phyloP scores from a whole-genome alignment of 768 basidiomycete genomes.

The Suillus fuscotomentosus region DNA sequence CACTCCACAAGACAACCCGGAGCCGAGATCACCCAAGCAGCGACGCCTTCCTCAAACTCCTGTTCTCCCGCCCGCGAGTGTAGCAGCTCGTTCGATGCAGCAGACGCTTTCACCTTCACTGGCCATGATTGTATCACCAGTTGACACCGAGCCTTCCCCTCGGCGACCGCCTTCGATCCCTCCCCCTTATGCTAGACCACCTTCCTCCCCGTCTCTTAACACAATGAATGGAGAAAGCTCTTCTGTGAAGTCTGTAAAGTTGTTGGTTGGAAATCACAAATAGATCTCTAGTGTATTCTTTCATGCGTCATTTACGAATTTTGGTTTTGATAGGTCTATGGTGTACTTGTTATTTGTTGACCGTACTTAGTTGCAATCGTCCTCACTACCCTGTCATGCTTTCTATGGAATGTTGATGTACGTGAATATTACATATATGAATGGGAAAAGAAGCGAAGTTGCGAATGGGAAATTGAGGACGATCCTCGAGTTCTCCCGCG shows the following conservation, averaged over 20 bases:
- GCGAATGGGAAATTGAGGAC: not conserved
- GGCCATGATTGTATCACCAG: slow-evolving; percentile 34
- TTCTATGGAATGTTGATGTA: slow-evolving; percentile 7
- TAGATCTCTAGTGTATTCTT: slow-evolving; percentile 13
- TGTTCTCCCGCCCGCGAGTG: slow-evolving; percentile 23
- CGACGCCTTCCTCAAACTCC: slow-evolving; percentile 34
- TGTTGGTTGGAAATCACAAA: slow-evolving; percentile 28
- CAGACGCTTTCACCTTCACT: slow-evolving; percentile 33
- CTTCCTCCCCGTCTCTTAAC: slow-evolving; percentile 15
- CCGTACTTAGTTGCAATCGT: not conserved
- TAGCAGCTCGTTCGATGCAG: slow-evolving; percentile 31
- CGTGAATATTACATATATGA: slow-evolving; percentile 3
- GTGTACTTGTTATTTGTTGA: not conserved
- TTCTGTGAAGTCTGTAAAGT: slow-evolving; percentile 29
- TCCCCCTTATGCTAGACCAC: slow-evolving; percentile 14
- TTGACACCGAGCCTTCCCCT: slow-evolving; percentile 32
- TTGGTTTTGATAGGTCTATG: slow-evolving; percentile 2
- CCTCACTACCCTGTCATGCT: not conserved
- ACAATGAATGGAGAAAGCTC: slow-evolving; percentile 25
- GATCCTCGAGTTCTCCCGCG: slow-evolving; percentile 4
- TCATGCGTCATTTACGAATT: not conserved
- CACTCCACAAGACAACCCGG: slow-evolving; percentile 19
- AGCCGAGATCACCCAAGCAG: slow-evolving; percentile 31
- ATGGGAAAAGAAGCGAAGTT: not conserved
- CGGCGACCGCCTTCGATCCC: slow-evolving; percentile 27